Conservation (phyloP, 805 yeast genomes). For the Clavispora asparagi region DNA sequence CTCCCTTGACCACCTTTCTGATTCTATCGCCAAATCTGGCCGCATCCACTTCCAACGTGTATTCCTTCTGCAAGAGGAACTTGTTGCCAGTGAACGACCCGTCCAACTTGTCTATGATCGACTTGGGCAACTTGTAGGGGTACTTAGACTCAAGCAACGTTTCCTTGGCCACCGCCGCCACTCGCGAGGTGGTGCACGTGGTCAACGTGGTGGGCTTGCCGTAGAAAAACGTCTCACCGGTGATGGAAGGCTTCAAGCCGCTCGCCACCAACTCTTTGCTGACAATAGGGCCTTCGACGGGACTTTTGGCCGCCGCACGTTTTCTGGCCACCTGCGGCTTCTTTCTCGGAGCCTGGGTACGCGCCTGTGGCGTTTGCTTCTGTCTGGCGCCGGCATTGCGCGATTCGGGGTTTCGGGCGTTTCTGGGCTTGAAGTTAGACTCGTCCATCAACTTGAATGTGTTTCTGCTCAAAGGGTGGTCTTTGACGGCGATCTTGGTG, state of each 20-base stretch:
- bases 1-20: constrained; percentile 30
- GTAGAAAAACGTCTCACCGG: constrained; percentile 29
- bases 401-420: not conserved
- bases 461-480: constrained; percentile 16
- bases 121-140: constrained; percentile 35
- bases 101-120: constrained; percentile 22
- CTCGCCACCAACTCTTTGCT: constrained; percentile 11
- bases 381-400: constrained; percentile 1
- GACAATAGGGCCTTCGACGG: constrained; percentile 5
- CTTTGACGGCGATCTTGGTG: constrained; percentile 7
- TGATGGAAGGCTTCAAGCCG: constrained; percentile 17
- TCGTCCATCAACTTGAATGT: constrained; percentile 10
- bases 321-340: constrained; percentile 1
- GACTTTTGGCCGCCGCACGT: constrained; percentile 1
- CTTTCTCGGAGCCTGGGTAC: not conserved
- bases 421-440: constrained; percentile 1
- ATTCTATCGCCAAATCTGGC: constrained; percentile 20
- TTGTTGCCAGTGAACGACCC: constrained; percentile 19
- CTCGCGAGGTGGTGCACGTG: constrained; percentile 24
- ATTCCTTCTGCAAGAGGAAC: constrained; percentile 30
- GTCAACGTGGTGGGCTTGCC: constrained; percentile 25
- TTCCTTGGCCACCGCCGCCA: constrained; percentile 38
- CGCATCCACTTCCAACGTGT: constrained; percentile 18
- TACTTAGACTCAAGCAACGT: constrained; percentile 34
- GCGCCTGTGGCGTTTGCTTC: not conserved